Evolutionary conservation across 441 rosid species (phyloP).

Genomic region (Erysimum cheiri): DNA sequence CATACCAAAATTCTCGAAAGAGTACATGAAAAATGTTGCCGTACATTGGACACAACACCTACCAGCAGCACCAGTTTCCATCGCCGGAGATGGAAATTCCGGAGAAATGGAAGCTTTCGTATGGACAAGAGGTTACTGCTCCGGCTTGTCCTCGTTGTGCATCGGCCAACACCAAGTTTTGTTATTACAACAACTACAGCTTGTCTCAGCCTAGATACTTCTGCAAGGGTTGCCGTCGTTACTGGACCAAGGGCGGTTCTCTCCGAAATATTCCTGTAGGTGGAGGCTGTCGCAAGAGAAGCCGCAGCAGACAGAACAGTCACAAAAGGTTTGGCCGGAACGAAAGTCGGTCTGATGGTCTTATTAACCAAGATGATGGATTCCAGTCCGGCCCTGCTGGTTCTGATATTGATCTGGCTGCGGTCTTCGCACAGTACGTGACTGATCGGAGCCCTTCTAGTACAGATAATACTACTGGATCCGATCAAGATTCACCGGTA

Average conservation of each 20-base stretch:
- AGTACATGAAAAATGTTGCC: slow-evolving; percentile 40
- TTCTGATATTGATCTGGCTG: slow-evolving; percentile 45
- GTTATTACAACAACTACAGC: slow-evolving; percentile 93
- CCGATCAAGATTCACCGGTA: slow-evolving; percentile 44
- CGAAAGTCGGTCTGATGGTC: slow-evolving; percentile 37
- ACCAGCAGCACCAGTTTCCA: slow-evolving; percentile 38
- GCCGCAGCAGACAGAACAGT: slow-evolving; percentile 52
- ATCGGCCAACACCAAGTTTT: slow-evolving; percentile 86
- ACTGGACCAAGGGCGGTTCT: slow-evolving; percentile 96
- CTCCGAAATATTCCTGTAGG: slow-evolving; percentile 92
- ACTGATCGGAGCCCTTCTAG: slow-evolving; percentile 43
- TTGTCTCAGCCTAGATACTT: slow-evolving; percentile 97
- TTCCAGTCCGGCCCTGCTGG: slow-evolving; percentile 21
- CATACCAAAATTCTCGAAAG: slow-evolving; percentile 3
- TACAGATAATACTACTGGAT: slow-evolving; percentile 39
- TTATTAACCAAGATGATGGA: slow-evolving; percentile 34
- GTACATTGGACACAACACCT: slow-evolving; percentile 35
- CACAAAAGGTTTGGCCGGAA: slow-evolving; percentile 43
- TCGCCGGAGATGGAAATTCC: slow-evolving; percentile 41
- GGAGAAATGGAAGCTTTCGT: slow-evolving; percentile 41
- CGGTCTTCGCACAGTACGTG: slow-evolving; percentile 46
- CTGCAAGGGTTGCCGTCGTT: slow-evolving; percentile 87
- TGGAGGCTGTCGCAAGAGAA: slow-evolving; percentile 89
- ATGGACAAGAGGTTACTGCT: slow-evolving; percentile 55
- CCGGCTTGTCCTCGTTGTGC: slow-evolving; percentile 90